Conservation (phyloP, 495 filamentous ascomycete genomes). For the Poronia punctata region DNA sequence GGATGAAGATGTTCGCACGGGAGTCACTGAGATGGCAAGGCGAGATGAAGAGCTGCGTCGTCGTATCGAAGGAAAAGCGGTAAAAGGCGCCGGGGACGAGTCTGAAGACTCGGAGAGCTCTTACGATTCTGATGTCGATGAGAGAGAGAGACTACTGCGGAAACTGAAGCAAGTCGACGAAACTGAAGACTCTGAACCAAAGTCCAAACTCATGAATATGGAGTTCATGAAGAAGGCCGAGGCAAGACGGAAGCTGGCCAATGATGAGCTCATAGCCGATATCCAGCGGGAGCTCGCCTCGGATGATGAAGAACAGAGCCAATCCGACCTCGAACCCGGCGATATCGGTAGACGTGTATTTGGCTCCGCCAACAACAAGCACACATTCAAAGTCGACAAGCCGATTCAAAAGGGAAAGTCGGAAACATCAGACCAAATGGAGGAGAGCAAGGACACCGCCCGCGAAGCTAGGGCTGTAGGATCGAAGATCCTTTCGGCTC, state of each 20-base stretch:
- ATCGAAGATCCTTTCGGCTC: slow-evolving; percentile 21
- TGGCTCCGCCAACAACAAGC: slow-evolving; percentile 36
- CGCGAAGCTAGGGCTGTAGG: slow-evolving; percentile 3
- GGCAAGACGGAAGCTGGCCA: slow-evolving; percentile 63
- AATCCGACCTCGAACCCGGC: slow-evolving; percentile 49
- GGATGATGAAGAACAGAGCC: slow-evolving; percentile 43
- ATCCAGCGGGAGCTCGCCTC: slow-evolving; percentile 64
- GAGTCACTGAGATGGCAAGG: slow-evolving; percentile 73
- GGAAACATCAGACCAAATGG: slow-evolving; percentile 15
- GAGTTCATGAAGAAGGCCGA: slow-evolving; percentile 87
- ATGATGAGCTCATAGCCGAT: slow-evolving; percentile 70
- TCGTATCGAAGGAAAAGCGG: slow-evolving; percentile 70
- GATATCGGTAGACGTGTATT: slow-evolving; percentile 60
- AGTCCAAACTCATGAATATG: slow-evolving; percentile 34
- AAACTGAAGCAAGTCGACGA: slow-evolving; percentile 47
- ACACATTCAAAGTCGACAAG: slow-evolving; percentile 13
- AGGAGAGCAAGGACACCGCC: slow-evolving; percentile 14
- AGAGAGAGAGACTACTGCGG: slow-evolving; percentile 52
- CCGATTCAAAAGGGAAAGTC: slow-evolving; percentile 22
- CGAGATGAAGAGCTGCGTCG: slow-evolving; percentile 78
- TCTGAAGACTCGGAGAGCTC: slow-evolving; percentile 47
- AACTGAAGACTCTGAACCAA: slow-evolving; percentile 28
- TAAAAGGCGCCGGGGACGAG: slow-evolving; percentile 49
- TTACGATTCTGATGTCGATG: slow-evolving; percentile 33
- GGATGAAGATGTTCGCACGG: slow-evolving; percentile 74